Evolutionary conservation across 2,329 filamentous ascomycete species (phyloP), one percentile per base, ranked within the genome.

Genomic region (Penicillium sp.): DNA sequence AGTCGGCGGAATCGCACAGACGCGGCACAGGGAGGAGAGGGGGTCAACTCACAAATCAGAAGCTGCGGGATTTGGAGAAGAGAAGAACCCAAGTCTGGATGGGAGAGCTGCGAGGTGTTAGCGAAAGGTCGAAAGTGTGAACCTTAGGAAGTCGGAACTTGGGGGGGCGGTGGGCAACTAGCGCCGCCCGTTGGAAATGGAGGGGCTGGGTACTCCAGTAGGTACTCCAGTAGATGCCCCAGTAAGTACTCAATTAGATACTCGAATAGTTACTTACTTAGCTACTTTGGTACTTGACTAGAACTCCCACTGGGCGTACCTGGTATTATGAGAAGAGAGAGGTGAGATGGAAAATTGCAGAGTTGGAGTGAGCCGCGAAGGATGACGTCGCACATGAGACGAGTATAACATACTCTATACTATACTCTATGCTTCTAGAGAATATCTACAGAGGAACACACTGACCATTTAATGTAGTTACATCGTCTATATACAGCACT

Each of bases 91-190:
- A 37, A 23, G 20, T 3, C 18, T n/a, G 34, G 15, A 6, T 33
- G 33, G 33, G 30, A 52, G 46, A 37, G 39, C 23, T 41, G 41
- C 46, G 32, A 46, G 49, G 36, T 47, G 53, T 53, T 60, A 55
- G 57, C 60, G 57, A 56, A 57, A n/a, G 7, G 49, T 49, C 43
- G 43, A 50, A 54, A 37, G 18, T 23, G 2, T 37, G 44, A 55
- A 49, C 46, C 47, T n/a, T n/a, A n/a, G n/a, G n/a, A n/a, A n/a
- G n/a, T n/a, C n/a, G n/a, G n/a, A n/a, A n/a, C n/a, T n/a, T n/a
- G n/a, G n/a, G n/a, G n/a, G 55, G 51, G 54, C 62, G 55, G 49
- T 59, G 58, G 56, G 52, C 48, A 52, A n/a, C 56, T 60, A 58
- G 57, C 53, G 57, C 39, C 49, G 42, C 44, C 47, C 49, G 46